Conservation (phyloP, 2,329 filamentous ascomycete genomes). For the Juglanconis sp. region DNA sequence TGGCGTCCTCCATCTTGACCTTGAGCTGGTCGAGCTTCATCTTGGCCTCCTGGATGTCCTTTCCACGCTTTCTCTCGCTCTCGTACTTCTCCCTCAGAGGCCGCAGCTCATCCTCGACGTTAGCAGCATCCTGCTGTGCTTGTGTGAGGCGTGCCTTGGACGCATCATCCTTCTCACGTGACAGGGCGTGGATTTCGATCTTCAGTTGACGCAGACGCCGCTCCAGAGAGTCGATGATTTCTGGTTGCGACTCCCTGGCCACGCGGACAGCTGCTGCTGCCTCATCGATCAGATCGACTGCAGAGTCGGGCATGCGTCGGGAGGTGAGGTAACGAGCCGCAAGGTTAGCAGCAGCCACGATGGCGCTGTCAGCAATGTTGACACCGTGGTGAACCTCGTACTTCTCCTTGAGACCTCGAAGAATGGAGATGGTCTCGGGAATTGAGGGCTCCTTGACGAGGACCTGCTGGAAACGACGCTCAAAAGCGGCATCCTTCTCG, state of each 20-base stretch:
- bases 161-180: conserved; percentile 91
- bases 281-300: conserved; percentile 94
- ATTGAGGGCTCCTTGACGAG: conserved; percentile 91
- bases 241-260: conserved; percentile 91
- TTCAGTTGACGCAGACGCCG: conserved; percentile 84
- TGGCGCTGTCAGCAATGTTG: conserved; percentile 88
- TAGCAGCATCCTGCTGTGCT: conserved; percentile 86
- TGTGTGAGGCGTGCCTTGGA: conserved; percentile 78
- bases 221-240: conserved; percentile 92
- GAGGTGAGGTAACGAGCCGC: conserved; percentile 91
- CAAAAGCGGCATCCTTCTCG: conserved; percentile 96
- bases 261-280: conserved; percentile 95
- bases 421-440: conserved; percentile 88
- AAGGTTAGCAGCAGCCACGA: conserved; percentile 86
- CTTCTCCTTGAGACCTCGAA: conserved; percentile 96
- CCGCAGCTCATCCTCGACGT: conserved; percentile 88
- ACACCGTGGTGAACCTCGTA: conserved; percentile 99
- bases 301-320: conserved; percentile 88
- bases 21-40: conserved; percentile 89
- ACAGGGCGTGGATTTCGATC: conserved; percentile 94
- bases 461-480: conserved; percentile 97
- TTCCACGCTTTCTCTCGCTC: conserved; percentile 84
- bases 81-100: conserved; percentile 95
- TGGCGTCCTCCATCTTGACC: conserved; percentile 91
- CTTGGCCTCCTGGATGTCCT: conserved; percentile 90